Conservation (phyloP, 2,329 filamentous ascomycete species). For the Alternaria postmessia region DNA sequence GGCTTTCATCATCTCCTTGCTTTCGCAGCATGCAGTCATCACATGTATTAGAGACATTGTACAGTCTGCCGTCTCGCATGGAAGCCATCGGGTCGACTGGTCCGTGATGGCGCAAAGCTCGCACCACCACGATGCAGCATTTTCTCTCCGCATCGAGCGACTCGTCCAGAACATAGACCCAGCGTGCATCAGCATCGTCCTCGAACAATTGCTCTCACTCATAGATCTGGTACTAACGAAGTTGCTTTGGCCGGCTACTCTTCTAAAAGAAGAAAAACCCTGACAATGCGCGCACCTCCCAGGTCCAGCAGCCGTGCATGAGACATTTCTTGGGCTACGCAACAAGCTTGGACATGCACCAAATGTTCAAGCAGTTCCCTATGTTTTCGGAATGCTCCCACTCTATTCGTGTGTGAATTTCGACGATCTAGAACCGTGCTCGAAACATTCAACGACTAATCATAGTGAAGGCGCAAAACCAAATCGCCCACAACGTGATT, state of each 20-base stretch:
- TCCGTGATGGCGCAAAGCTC: conserved; percentile 16
- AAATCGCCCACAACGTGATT: not conserved
- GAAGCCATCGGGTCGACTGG: not conserved
- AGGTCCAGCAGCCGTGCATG: not conserved
- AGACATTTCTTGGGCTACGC: not conserved
- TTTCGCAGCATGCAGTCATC: not conserved
- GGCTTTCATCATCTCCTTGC: not conserved
- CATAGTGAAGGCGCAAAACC: not conserved
- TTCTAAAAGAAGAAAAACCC: not conserved
- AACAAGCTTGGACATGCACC: not conserved
- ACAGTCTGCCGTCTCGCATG: not conserved
- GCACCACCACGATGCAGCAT: conserved; percentile 5
- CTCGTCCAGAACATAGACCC: not conserved
- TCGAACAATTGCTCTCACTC: not conserved
- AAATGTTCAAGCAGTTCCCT: not conserved
- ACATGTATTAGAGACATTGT: not conserved
- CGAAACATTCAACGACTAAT: not conserved
- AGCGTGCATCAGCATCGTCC: not conserved
- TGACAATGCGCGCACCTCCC: not conserved
- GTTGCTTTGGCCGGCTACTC: not conserved
- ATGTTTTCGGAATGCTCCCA: not conserved
- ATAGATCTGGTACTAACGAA: not conserved
- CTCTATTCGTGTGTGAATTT: not conserved
- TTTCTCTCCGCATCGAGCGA: not conserved
- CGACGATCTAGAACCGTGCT: not conserved